Evolutionary conservation across 768 basidiomycete species (phyloP), one percentile per base, ranked within the genome.

Genomic region (Gloeostereum incarnatum): DNA sequence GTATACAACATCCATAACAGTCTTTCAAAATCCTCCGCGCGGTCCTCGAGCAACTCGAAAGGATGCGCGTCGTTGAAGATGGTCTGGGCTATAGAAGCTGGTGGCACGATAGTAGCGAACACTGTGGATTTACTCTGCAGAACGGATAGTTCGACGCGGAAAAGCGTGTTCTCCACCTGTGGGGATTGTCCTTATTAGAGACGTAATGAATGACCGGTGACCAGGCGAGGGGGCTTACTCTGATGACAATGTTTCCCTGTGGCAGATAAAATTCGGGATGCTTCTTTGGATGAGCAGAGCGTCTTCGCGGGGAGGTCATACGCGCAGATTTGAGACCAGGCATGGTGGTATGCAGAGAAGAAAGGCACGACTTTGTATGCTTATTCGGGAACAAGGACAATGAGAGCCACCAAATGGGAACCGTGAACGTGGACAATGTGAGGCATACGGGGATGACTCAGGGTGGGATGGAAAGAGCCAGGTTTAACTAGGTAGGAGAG

Each of bases 11-110:
- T 19, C 4, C 33, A 11, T 11, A 34, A 20, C 11, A 34, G 33
- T 20, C 33, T 34, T 34, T 34, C 33, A 20, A 34, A 34, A 19
- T 34, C 33, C 13, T 17, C 33, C 21, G 13, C 8, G 33, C 33
- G 14, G 2, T 34, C 33, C 21, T 34, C 33, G 14, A 11, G 13
- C 33, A 34, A 20, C n/a, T 17, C 33, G 7, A 34, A 34, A 4
- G 33, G 33, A 19, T 20, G 21, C 11, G 14, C n/a, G 11, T 34
- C 33, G 7, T 34, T 19, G 33, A 34, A 34, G n/a, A 34, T n/a
- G 11, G 33, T 20, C 19, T 34, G 14, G 4, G 16, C 33, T 11
- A 17, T 34, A 3, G 21, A 34, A 11, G 19, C 21, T 13, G 33
- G 33, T 34, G 33, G 33, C 13, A 20, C 7, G 19, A 34, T 34